Conservation (phyloP, 768 basidiomycete species). For the Lactarius indigo region DNA sequence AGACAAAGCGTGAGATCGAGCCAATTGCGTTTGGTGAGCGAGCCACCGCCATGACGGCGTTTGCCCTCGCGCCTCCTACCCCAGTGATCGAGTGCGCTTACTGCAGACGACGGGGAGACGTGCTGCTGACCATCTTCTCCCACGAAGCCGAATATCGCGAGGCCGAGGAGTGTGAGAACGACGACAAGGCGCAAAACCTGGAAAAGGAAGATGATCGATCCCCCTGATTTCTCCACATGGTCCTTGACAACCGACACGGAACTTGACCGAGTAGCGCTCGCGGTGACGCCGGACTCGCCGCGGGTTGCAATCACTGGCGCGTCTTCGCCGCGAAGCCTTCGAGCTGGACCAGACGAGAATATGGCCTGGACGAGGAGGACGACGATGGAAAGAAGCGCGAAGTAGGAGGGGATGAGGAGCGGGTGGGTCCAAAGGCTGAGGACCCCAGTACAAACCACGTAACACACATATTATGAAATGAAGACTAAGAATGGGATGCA, state of each 20-base stretch:
- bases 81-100: slow-evolving; percentile 22
- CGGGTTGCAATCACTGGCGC: background rate
- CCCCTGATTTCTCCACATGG: slow-evolving; percentile 45
- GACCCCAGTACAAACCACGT: too few species aligned
- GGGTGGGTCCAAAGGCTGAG: slow-evolving; percentile 16
- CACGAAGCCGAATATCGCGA: slow-evolving; percentile 45
- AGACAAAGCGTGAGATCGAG: slow-evolving; percentile 26
- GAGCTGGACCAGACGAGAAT: background rate
- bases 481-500: too few species aligned
- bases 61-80: slow-evolving; percentile 30
- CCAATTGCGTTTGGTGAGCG: slow-evolving; percentile 18
- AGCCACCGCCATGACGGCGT: background rate
- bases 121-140: slow-evolving; percentile 29
- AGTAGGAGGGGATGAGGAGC: slow-evolving; percentile 18
- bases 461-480: background rate
- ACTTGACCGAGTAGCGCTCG: background rate
- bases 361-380: slow-evolving; percentile 1
- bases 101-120: background rate
- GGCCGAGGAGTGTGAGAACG: slow-evolving; percentile 44
- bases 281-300: background rate
- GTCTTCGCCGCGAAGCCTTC: background rate
- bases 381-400: slow-evolving; percentile 6
- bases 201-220: slow-evolving; percentile 44
- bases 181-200: slow-evolving; percentile 45
- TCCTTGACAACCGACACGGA: slow-evolving; percentile 18